Percentiles rank a stretch among this genome's conserved stretches.
Conservation (phyloP, 306 rosid species). For the Quercus variabilis region DNA sequence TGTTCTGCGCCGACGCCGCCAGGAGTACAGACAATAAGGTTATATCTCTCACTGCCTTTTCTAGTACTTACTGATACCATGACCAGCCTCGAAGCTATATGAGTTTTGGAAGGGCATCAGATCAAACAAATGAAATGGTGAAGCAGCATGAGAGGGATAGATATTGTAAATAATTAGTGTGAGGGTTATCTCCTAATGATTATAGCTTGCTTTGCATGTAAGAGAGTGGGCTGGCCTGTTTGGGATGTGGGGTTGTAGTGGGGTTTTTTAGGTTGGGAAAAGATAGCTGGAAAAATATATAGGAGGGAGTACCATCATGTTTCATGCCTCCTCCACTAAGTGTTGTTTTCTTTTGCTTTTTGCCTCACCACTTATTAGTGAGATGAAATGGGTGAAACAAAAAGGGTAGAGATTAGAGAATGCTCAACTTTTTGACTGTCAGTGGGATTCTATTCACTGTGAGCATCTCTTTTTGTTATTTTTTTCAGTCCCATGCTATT, state of each 20-base stretch:
- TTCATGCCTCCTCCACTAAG: conserved; percentile 23
- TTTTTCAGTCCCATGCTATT: not conserved
- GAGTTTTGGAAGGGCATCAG: not conserved
- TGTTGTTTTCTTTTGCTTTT: conserved; percentile 14
- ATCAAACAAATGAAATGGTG: not conserved
- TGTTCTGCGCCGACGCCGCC: conserved; percentile 40
- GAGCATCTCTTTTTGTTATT: not conserved
- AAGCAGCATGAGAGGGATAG: not conserved
- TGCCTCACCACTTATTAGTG: conserved; percentile 5
- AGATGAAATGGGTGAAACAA: conserved; percentile 5
- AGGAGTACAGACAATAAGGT: conserved; percentile 25
- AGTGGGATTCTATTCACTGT: conserved; percentile 7
- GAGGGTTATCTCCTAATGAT: conserved; percentile 7
- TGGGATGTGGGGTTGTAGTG: conserved; percentile 5
- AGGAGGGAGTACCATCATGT: conserved; percentile 8
- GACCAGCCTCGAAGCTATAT: not conserved
- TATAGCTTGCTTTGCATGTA: conserved; percentile 8
- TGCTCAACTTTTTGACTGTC: conserved; percentile 16
- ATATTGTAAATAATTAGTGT: not conserved
- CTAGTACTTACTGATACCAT: not conserved
- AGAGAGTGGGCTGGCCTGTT: not conserved
- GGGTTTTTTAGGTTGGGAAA: conserved; percentile 6
- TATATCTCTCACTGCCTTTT: conserved; percentile 6
- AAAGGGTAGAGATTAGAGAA: not conserved
- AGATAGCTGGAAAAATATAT: not conserved